A percentile compares a stretch with the other conserved stretches of the same genome.
Conservation (phyloP, 140 eudicot genomes). For the Senecio squalidus region DNA sequence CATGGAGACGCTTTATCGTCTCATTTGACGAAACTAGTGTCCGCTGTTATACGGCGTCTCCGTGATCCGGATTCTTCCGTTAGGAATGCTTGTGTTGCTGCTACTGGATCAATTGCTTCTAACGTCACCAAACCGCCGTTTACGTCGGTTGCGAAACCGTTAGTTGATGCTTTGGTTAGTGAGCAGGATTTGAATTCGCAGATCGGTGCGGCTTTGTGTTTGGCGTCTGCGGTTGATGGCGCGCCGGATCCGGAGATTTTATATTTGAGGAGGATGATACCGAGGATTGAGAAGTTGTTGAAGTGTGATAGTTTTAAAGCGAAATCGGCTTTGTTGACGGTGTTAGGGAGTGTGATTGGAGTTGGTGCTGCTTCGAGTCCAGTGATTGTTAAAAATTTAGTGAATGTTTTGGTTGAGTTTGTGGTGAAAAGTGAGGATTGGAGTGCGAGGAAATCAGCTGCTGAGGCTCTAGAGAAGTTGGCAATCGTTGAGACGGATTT, state of each 20-base stretch:
- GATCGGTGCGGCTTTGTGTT: slow-evolving; percentile 73
- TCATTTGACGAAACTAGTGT: slow-evolving; percentile 55
- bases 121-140: slow-evolving; percentile 56
- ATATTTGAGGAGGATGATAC: slow-evolving; percentile 50
- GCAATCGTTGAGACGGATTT: slow-evolving; percentile 49
- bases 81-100: slow-evolving; percentile 63
- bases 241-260: slow-evolving; percentile 50
- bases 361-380: slow-evolving; percentile 42
- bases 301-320: slow-evolving; percentile 69
- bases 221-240: slow-evolving; percentile 62
- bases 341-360: slow-evolving; percentile 61
- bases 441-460: slow-evolving; percentile 83
- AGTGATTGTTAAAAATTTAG: slow-evolving; percentile 38
- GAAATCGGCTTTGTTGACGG: slow-evolving; percentile 61
- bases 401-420: slow-evolving; percentile 53
- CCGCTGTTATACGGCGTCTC: slow-evolving; percentile 68
- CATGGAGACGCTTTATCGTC: slow-evolving; percentile 61
- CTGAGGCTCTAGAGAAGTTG: slow-evolving; percentile 62
- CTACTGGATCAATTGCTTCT: slow-evolving; percentile 48
- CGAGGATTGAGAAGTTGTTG: slow-evolving; percentile 58
- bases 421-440: slow-evolving; percentile 71
- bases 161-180: slow-evolving; percentile 61
- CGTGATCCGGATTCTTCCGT: slow-evolving; percentile 78
- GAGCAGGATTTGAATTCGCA: slow-evolving; percentile 78
- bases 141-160: slow-evolving; percentile 49